phyloP scores from a whole-genome alignment of 2,329 filamentous ascomycete genomes.

The Sporothrix humicola region DNA sequence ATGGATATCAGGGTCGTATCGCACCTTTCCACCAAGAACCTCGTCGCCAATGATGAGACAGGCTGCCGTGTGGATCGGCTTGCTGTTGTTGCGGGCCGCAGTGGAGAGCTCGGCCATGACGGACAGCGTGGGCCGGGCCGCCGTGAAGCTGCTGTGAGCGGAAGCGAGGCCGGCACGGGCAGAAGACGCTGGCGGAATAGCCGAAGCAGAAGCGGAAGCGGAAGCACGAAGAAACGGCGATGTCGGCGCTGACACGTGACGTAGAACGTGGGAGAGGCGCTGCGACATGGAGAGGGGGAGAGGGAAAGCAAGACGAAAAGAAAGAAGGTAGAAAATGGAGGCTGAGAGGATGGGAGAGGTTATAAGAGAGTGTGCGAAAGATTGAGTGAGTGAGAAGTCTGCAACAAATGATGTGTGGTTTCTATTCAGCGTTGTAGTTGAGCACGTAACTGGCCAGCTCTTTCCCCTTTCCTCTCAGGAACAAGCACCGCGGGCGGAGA shows the following conservation, averaged over 20 bases:
- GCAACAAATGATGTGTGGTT: constrained; percentile 7
- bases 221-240: constrained; percentile 26
- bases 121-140: neutral
- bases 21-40: constrained; percentile 90
- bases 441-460: constrained; percentile 5
- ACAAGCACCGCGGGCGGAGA: constrained; percentile 26
- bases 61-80: constrained; percentile 82
- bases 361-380: neutral
- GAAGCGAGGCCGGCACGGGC: neutral
- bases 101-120: constrained; percentile 35
- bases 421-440: neutral
- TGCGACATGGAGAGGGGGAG: constrained; percentile 34
- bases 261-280: constrained; percentile 34
- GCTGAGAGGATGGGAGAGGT: too few species aligned
- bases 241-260: constrained; percentile 34
- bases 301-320: neutral
- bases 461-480: constrained; percentile 3
- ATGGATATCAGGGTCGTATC: constrained; percentile 35
- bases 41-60: constrained; percentile 98
- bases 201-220: neutral
- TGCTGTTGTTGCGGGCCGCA: constrained; percentile 35
- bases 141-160: constrained; percentile 15
- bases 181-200: neutral
- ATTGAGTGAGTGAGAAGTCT: neutral
- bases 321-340: neutral